A percentile compares a stretch with the other conserved stretches of the same genome.
phyloP scores from a whole-genome alignment of 202 grass and related monocot species.

The Setaria viridis region DNA sequence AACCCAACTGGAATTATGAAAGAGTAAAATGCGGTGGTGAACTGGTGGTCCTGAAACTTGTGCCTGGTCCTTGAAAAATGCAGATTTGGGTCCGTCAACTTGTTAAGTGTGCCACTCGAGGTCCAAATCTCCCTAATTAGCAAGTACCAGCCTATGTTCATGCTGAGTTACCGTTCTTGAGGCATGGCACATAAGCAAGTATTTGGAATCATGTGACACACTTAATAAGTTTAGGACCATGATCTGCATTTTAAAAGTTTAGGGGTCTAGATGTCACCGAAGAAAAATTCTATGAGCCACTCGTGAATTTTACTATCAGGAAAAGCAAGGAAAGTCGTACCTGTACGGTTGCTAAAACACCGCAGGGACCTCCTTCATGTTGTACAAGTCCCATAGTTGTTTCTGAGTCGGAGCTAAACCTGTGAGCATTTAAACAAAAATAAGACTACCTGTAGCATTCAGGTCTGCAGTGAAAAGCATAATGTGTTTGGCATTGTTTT shows the following conservation, averaged over 20 bases:
- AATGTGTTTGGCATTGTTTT: conserved; percentile 3
- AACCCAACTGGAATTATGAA: background rate
- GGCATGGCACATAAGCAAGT: background rate
- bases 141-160: background rate
- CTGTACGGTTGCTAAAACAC: conserved; percentile 94
- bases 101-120: background rate
- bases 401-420: conserved; percentile 94
- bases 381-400: conserved; percentile 98
- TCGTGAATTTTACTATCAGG: background rate
- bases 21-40: background rate
- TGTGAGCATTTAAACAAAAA: conserved; percentile 53
- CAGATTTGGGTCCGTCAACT: background rate
- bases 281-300: background rate
- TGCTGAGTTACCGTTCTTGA: background rate
- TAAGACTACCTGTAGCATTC: conserved; percentile 23
- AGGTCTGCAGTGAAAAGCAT: conserved; percentile 16
- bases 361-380: conserved; percentile 97
- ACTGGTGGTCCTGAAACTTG: background rate
- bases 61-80: background rate
- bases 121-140: conserved; percentile 6
- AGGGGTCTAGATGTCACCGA: background rate
- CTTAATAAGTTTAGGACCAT: background rate
- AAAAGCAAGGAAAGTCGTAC: conserved; percentile 41
- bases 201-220: background rate
- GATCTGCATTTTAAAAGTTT: conserved; percentile 11